Evolutionary conservation across 768 basidiomycete genomes (phyloP), one percentile per base, ranked within the genome.

Genomic region (Pholiota microspora): DNA sequence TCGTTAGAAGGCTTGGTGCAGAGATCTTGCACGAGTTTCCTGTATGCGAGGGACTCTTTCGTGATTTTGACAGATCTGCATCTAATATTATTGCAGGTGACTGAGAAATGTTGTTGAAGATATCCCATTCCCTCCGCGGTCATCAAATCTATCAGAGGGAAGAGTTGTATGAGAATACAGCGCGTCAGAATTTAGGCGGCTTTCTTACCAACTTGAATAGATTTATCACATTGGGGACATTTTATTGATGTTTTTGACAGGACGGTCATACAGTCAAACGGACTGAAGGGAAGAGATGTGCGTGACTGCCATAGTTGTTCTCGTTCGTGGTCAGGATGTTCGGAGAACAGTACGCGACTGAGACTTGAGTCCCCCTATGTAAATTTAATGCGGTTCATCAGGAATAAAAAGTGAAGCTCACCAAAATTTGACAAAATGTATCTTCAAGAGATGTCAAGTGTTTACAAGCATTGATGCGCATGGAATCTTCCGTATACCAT

Each of bases 121-220:
- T 82, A 84, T 0, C 83, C 83, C 0, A 71, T 75, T 0, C 76
- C 78, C 0, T 64, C 56, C 4, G 60, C 62, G 4, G 66, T 75
- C 51, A 77, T 56, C 34, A 76, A 76, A 1, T 73, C 82, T 83
- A 28, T n/a, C n/a, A n/a, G n/a, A 12, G 12, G 8, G 32, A 15
- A 18, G 18, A 42, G 7, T 24, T 25, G 15, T n/a, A n/a, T n/a
- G n/a, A n/a, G 10, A 31, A 27, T 35, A 40, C 10, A 24, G 13
- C 8, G 9, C 3, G 18, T 18, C 18, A 16, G 25, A 21, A 46
- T n/a, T 15, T 5, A 24, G 23, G 24, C 1, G 7, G 23, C 0
- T 2, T 6, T 62, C 69, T 52, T 38, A 75, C 74, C 63, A 40
- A 66, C 66, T 34, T 58, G 29, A 32, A 66, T 49, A 4, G 49